A percentile compares a stretch with the other conserved stretches of the same genome.
Evolutionary conservation across 768 basidiomycete species (phyloP).

Genomic region (Suillus brevipes): DNA sequence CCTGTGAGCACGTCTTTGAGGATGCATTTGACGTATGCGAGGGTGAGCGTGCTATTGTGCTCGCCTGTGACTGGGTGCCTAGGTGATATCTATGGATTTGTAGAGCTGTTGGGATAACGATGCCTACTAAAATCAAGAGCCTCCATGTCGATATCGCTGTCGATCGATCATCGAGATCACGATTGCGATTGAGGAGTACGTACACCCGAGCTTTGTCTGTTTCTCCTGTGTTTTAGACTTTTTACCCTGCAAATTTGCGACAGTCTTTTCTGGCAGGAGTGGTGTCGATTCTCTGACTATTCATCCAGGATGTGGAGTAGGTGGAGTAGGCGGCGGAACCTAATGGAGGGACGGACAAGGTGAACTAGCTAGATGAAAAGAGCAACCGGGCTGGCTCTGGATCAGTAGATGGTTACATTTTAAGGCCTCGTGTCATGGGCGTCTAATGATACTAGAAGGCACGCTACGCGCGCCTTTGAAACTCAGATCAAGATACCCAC

Average conservation of each 20-base stretch:
- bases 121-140: slow-evolving; percentile 38
- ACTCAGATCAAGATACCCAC: not conserved
- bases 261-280: slow-evolving; percentile 33
- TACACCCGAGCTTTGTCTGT: slow-evolving; percentile 31
- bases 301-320: slow-evolving; percentile 34
- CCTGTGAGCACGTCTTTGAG: slow-evolving; percentile 41
- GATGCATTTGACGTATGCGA: slow-evolving; percentile 40
- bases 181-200: not conserved
- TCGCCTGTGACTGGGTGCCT: slow-evolving; percentile 29
- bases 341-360: slow-evolving; percentile 33
- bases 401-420: too few species aligned
- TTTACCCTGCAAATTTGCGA: slow-evolving; percentile 37
- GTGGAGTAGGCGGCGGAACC: slow-evolving; percentile 16
- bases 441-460: too few species aligned
- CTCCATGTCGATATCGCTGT: slow-evolving; percentile 33
- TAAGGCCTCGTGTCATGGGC: too few species aligned
- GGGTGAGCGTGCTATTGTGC: slow-evolving; percentile 32
- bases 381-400: too few species aligned
- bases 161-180: not conserved
- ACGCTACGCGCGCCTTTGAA: too few species aligned
- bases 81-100: slow-evolving; percentile 36
- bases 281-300: slow-evolving; percentile 28
- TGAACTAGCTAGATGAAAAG: too few species aligned
- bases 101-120: slow-evolving; percentile 35
- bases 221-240: slow-evolving; percentile 30